Conservation (phyloP, 2,329 filamentous ascomycete species). For the Trichophyton rubrum region DNA sequence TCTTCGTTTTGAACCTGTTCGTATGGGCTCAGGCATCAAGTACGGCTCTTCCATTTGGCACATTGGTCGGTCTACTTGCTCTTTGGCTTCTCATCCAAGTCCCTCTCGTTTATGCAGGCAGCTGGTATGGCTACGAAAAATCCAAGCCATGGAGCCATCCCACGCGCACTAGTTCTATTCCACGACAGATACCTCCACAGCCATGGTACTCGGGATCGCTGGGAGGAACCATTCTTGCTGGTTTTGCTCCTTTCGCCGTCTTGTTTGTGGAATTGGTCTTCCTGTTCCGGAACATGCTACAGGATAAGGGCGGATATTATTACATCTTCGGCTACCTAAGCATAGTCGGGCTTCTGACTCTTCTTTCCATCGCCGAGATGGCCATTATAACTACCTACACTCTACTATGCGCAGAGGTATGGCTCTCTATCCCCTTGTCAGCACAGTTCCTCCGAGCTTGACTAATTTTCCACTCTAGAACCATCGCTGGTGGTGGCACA, state of each 20-base stretch:
- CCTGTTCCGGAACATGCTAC: constrained; percentile 77
- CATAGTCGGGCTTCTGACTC: constrained; percentile 57
- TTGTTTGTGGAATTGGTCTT: constrained; percentile 81
- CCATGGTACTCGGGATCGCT: constrained; percentile 60
- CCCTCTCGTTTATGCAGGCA: constrained; percentile 68
- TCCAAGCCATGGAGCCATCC: constrained; percentile 65
- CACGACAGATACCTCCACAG: constrained; percentile 62
- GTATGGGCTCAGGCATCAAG: constrained; percentile 84
- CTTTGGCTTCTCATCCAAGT: constrained; percentile 81
- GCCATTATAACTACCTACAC: constrained; percentile 74
- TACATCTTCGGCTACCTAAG: constrained; percentile 81
- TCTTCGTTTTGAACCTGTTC: constrained; percentile 76
- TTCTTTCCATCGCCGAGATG: constrained; percentile 68
- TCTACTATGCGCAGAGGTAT: constrained; percentile 63
- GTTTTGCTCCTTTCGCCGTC: constrained; percentile 71
- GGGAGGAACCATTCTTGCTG: constrained; percentile 56
- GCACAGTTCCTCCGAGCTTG: not conserved
- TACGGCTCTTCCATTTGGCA: constrained; percentile 74
- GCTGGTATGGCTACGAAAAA: constrained; percentile 61
- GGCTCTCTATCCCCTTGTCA: constrained; percentile 9
- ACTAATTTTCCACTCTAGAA: constrained; percentile 39
- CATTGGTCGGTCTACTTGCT: constrained; percentile 56
- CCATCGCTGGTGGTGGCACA: constrained; percentile 88
- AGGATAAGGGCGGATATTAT: constrained; percentile 84
- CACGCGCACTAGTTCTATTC: constrained; percentile 58